Evolutionary conservation across 2,329 filamentous ascomycete genomes (phyloP).

Genomic region (Fonsecaea pugnacius): DNA sequence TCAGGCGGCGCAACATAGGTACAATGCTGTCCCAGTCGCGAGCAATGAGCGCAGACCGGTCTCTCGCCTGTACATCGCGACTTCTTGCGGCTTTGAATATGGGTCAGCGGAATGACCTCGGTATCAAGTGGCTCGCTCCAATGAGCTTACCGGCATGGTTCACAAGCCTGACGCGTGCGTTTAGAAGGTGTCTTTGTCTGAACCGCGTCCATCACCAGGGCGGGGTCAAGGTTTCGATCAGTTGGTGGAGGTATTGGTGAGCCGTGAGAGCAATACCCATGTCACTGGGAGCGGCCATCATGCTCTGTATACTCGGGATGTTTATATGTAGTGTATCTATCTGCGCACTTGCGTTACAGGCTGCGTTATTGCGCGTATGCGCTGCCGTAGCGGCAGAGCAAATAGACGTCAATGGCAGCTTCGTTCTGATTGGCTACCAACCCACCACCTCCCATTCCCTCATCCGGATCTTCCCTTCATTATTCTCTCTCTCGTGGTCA

Average conservation of each 20-base stretch:
- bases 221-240: neutral
- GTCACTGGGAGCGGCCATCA: neutral
- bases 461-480: neutral
- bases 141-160: constrained; percentile 41
- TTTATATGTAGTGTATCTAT: neutral
- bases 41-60: constrained; percentile 43
- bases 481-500: neutral
- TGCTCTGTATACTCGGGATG: neutral
- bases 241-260: neutral
- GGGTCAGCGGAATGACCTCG: neutral
- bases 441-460: neutral
- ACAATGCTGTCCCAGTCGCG: constrained; percentile 42
- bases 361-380: neutral
- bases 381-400: neutral
- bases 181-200: constrained; percentile 9
- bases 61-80: constrained; percentile 43
- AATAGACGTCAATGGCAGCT: neutral
- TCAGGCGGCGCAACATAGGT: constrained; percentile 35
- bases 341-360: neutral
- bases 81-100: constrained; percentile 41
- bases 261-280: neutral
- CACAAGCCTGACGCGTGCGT: constrained; percentile 39
- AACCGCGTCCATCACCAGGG: neutral
- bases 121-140: neutral
- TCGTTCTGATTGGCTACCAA: constrained; percentile 3